Conservation (phyloP, 306 rosid species). For the Sechiopsis laciniata region DNA sequence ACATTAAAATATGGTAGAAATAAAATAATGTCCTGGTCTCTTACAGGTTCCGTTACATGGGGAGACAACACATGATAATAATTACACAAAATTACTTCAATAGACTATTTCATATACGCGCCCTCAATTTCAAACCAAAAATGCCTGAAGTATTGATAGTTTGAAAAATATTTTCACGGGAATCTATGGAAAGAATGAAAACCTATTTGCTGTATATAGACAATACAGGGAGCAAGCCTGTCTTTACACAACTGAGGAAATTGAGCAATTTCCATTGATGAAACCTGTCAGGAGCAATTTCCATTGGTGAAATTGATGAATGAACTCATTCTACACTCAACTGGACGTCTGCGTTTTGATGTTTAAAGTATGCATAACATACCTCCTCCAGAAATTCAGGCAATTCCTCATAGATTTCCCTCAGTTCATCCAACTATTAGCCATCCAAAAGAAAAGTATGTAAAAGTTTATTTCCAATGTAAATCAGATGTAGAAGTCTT, state of each 20-base stretch:
- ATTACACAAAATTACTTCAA: background rate
- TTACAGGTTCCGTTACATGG: background rate
- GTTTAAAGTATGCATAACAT: slow-evolving; percentile 27
- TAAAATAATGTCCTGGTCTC: background rate
- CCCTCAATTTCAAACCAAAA: background rate
- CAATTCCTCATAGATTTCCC: slow-evolving; percentile 89
- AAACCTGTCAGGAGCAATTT: slow-evolving; percentile 46
- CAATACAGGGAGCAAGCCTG: slow-evolving; percentile 62
- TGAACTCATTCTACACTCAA: background rate
- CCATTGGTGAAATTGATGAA: slow-evolving; percentile 20
- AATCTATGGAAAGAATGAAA: slow-evolving; percentile 22
- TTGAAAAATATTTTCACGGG: background rate
- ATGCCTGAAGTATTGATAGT: background rate
- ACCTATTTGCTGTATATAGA: slow-evolving; percentile 90
- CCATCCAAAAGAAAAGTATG: slow-evolving; percentile 15
- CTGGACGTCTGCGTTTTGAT: slow-evolving; percentile 13
- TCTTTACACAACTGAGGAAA: slow-evolving; percentile 51
- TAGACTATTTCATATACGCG: background rate
- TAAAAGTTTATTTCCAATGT: background rate
- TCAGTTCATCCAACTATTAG: slow-evolving; percentile 84
- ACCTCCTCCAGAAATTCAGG: slow-evolving; percentile 93
- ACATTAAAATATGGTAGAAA: background rate
- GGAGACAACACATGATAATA: background rate
- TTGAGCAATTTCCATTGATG: slow-evolving; percentile 61
- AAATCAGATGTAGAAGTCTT: background rate